A percentile compares a stretch with the other conserved stretches of the same genome.
Conservation (phyloP, 2,329 filamentous ascomycete species). For the Mycocentrospora acerina region DNA sequence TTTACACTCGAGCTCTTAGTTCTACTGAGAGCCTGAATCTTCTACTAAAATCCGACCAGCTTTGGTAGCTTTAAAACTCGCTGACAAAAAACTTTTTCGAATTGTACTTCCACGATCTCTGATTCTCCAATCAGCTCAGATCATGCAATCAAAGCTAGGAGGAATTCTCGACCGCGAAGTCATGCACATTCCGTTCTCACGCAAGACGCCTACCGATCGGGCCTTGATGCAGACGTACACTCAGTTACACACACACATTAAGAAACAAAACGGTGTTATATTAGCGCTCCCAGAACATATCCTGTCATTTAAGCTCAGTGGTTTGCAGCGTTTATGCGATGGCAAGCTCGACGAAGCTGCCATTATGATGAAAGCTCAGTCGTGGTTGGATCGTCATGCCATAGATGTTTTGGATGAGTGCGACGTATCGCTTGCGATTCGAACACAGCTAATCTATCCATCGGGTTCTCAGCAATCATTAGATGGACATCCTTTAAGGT, state of each 20-base stretch:
- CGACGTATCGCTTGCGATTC: constrained; percentile 46
- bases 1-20: too few relatives aligned
- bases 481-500: constrained; percentile 45
- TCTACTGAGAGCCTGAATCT: too few relatives aligned
- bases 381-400: constrained; percentile 51
- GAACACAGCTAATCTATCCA: constrained; percentile 49
- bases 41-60: too few relatives aligned
- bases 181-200: constrained; percentile 60
- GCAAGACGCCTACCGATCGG: constrained; percentile 46
- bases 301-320: constrained; percentile 65
- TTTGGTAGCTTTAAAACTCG: constrained; percentile 55
- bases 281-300: constrained; percentile 64
- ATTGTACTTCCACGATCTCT: constrained; percentile 60
- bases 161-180: constrained; percentile 57
- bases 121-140: constrained; percentile 59
- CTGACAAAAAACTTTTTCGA: constrained; percentile 50
- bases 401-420: constrained; percentile 68
- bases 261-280: constrained; percentile 54
- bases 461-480: constrained; percentile 44
- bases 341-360: constrained; percentile 44
- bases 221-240: constrained; percentile 36
- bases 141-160: constrained; percentile 58
- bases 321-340: constrained; percentile 58
- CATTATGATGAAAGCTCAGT: constrained; percentile 54
- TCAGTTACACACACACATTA: constrained; percentile 47